Evolutionary conservation across 768 basidiomycete species (phyloP), one percentile per base, ranked within the genome.

Genomic region (Agrocybe pediades): DNA sequence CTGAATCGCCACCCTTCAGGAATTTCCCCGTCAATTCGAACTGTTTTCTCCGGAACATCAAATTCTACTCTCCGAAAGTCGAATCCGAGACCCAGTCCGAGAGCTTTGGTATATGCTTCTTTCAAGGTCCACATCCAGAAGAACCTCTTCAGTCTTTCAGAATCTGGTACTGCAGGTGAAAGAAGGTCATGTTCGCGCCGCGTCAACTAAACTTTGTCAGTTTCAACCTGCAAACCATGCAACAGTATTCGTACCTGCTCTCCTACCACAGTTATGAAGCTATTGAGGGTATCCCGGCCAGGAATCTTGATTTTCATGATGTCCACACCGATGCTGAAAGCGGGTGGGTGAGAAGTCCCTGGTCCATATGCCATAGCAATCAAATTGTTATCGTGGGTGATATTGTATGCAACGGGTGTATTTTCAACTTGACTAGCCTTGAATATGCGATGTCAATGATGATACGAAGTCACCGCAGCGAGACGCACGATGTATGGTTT

Each of bases 51-150:
- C 19, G 65, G 64, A 8, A 85, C 74, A 62, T 90, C 78, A 67
- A 85, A 92, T 64, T 91, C 84, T 55, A 94, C 81, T 19, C 90
- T 81, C 20, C 74, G 75, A 69, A 93, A 89, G 60, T 93, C 88
- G 64, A 92, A 92, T 1, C 90, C 87, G 13, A 95, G 79, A 0
- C 92, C 92, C 27, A 88, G 65, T 0, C 93, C 93, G 27, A 94
- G 77, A 2, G 91, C 90, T 71, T 95, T 95, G 6, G 90, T 92
- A 67, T 93, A 94, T 3, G 93, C 92, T 67, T 95, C 92, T 70
- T 95, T 95, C 65, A 91, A 70, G 6, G 93, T 93, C 92, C 92
- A 95, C 58, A 92, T 82, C 78, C 86, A 86, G 63, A 88, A 91
- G 67, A 94, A 88, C 15, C 74, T 72, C 41, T 74, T 72, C n/a